These are phyloP conservation scores for Neobulgaria alba DNA, from an alignment of 2,329 filamentous ascomycete genomes.

Conservation along the genomic window DNA sequence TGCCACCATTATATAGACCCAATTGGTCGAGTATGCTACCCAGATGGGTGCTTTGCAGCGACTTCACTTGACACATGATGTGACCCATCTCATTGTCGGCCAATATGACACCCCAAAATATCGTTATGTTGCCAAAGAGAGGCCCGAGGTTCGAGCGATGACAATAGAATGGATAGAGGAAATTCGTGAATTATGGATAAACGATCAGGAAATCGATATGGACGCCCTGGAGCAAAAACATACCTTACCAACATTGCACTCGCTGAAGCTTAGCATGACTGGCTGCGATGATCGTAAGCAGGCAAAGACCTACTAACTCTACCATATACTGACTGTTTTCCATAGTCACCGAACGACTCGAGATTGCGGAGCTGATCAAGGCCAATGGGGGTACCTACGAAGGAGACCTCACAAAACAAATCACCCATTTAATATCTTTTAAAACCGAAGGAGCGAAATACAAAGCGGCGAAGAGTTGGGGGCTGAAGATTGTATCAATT, in stretches of 20 bases:
- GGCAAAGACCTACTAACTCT: too few species aligned
- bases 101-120: slow-evolving; percentile 89
- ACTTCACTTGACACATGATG: slow-evolving; percentile 88
- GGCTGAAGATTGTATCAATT: slow-evolving; percentile 66
- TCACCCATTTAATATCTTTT: slow-evolving; percentile 80
- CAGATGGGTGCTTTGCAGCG: slow-evolving; percentile 85
- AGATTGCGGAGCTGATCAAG: slow-evolving; percentile 54
- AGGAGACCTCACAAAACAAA: slow-evolving; percentile 74
- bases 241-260: slow-evolving; percentile 55
- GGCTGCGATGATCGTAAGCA: slow-evolving; percentile 61
- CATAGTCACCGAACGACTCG: slow-evolving; percentile 56
- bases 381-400: slow-evolving; percentile 77
- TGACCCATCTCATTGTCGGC: slow-evolving; percentile 89
- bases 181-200: slow-evolving; percentile 70
- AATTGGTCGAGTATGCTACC: slow-evolving; percentile 54
- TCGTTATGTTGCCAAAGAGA: slow-evolving; percentile 83
- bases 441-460: slow-evolving; percentile 84
- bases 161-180: slow-evolving; percentile 77
- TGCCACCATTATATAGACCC: slow-evolving; percentile 32
- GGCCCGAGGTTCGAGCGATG: slow-evolving; percentile 79
- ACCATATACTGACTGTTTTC: slow-evolving; percentile 12
- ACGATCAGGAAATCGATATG: slow-evolving; percentile 68
- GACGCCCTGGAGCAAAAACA: slow-evolving; percentile 57
- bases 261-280: slow-evolving; percentile 57
- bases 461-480: slow-evolving; percentile 75